phyloP scores from a whole-genome alignment of 2,329 filamentous ascomycete species.

The Fusarium anthophilum region DNA sequence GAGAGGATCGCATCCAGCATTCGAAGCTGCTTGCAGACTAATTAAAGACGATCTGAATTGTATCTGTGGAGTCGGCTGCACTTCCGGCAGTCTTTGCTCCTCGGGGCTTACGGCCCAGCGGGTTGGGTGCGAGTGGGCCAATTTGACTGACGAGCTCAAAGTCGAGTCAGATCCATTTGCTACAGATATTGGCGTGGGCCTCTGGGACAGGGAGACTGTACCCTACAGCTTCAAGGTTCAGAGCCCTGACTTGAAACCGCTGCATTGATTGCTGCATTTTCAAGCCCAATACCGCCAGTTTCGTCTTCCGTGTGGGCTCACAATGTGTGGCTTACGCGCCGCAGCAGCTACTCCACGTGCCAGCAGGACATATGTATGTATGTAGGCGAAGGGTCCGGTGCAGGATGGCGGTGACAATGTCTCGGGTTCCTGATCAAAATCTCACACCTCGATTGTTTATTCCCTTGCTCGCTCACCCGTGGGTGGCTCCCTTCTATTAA shows the following conservation, averaged over 20 bases:
- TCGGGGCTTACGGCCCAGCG: constrained; percentile 43
- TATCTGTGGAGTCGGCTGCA: constrained; percentile 44
- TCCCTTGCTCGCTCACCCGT: constrained; percentile 20
- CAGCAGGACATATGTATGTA: background rate
- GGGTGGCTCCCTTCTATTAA: constrained; percentile 16
- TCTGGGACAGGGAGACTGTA: background rate
- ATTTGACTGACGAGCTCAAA: constrained; percentile 28
- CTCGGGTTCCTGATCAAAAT: constrained; percentile 42
- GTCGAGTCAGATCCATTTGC: constrained; percentile 34
- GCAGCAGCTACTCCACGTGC: constrained; percentile 37
- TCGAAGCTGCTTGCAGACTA: constrained; percentile 22
- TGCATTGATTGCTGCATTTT: constrained; percentile 19
- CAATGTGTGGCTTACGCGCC: constrained; percentile 36
- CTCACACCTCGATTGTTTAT: constrained; percentile 16
- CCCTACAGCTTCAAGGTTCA: constrained; percentile 20
- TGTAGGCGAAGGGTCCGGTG: constrained; percentile 35
- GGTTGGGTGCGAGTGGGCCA: constrained; percentile 41
- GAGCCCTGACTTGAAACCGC: constrained; percentile 39
- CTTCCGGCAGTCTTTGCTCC: constrained; percentile 45
- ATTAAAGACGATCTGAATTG: constrained; percentile 29
- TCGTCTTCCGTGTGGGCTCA: constrained; percentile 30
- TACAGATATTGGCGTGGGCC: constrained; percentile 4
- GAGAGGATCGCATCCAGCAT: constrained; percentile 25
- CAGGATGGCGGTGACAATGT: constrained; percentile 42
- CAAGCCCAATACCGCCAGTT: constrained; percentile 41